phyloP scores from a whole-genome alignment of 2,329 filamentous ascomycete species.

The Aspergillus jensenii region DNA sequence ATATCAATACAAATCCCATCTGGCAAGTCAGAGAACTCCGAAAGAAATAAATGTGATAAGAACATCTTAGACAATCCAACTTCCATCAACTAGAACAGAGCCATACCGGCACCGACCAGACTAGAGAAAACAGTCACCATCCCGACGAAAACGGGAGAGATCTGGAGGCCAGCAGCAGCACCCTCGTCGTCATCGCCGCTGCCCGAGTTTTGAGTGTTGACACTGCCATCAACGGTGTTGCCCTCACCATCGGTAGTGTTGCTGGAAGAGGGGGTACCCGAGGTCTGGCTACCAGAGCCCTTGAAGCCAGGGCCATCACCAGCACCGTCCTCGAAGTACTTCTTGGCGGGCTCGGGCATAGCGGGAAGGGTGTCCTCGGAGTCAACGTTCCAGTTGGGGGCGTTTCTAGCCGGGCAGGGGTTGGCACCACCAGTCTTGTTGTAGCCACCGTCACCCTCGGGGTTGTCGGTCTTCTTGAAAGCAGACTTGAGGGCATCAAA shows the following conservation, averaged over 20 bases:
- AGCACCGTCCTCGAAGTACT: conserved; percentile 59
- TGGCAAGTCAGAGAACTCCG: conserved; percentile 4
- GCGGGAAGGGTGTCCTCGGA: conserved; percentile 55
- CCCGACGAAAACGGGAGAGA: conserved; percentile 52
- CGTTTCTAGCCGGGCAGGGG: conserved; percentile 54
- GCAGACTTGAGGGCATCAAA: conserved; percentile 59
- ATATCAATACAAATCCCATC: conserved; percentile 2
- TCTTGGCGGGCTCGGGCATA: conserved; percentile 55
- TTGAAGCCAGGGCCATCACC: conserved; percentile 57
- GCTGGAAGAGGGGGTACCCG: conserved; percentile 50
- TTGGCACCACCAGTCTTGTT: conserved; percentile 54
- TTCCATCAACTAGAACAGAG: conserved; percentile 29
- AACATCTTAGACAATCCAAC: conserved; percentile 3
- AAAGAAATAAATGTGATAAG: conserved; percentile 3
- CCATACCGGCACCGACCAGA: conserved; percentile 51
- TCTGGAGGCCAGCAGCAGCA: conserved; percentile 46
- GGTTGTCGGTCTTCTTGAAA: conserved; percentile 51
- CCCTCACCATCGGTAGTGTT: conserved; percentile 54
- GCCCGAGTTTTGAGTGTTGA: conserved; percentile 15
- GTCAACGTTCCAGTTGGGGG: conserved; percentile 58
- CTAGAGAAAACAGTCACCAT: conserved; percentile 53
- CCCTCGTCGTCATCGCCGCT: conserved; percentile 31
- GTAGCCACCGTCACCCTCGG: conserved; percentile 60
- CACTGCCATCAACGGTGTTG: conserved; percentile 44
- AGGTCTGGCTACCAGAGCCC: conserved; percentile 57